These are phyloP conservation scores for Anacardium occidentale DNA, from an alignment of 345 rosid species.

Conservation along the genomic window DNA sequence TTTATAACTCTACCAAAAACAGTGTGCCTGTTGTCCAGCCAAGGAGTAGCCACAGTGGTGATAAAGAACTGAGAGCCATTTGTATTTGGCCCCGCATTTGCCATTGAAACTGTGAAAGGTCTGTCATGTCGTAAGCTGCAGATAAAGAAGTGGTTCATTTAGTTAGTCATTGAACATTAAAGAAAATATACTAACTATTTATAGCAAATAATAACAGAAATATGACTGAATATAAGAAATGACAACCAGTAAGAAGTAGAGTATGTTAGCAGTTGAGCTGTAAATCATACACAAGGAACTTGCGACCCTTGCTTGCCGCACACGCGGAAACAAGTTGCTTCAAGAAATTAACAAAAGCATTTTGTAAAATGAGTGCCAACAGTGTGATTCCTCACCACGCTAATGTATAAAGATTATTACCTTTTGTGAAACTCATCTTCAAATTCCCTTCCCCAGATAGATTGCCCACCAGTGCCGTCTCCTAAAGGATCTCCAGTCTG, in stretches of 20 bases:
- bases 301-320: too few species aligned
- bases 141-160: slow-evolving; percentile 14
- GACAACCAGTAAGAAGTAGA: too few species aligned
- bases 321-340: slow-evolving; percentile 13
- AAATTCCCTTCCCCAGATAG: slow-evolving; percentile 99
- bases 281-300: too few species aligned
- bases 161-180: not conserved
- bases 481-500: slow-evolving; percentile 99
- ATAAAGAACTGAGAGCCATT: slow-evolving; percentile 94
- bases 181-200: too few species aligned
- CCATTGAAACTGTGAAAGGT: slow-evolving; percentile 95
- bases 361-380: slow-evolving; percentile 3
- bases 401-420: slow-evolving; percentile 31
- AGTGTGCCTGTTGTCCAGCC: slow-evolving; percentile 96
- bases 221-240: too few species aligned
- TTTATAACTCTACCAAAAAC: slow-evolving; percentile 91
- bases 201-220: too few species aligned
- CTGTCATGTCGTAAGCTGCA: slow-evolving; percentile 91
- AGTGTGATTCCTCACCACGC: not conserved
- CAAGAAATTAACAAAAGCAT: slow-evolving; percentile 3
- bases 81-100: slow-evolving; percentile 88
- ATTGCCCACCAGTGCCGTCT: slow-evolving; percentile 99
- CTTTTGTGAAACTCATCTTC: slow-evolving; percentile 99
- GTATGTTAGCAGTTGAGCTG: too few species aligned
- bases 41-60: slow-evolving; percentile 96